A percentile compares a stretch with the other conserved stretches of the same genome.
phyloP scores from a whole-genome alignment of 306 rosid species.

The Rubus parviflorus region DNA sequence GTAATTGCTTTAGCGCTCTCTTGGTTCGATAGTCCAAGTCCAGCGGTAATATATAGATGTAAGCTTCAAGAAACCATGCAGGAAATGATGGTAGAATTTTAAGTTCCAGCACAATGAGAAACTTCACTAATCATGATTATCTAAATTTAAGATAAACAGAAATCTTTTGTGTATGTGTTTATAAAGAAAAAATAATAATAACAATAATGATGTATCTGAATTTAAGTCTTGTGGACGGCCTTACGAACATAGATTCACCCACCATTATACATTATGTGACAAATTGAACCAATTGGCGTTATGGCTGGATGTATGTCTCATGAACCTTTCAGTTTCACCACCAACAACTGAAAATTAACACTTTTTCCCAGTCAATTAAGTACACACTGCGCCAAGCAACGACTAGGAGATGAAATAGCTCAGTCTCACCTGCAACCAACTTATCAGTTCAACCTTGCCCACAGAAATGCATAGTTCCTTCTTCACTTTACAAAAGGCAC shows the following conservation, averaged over 20 bases:
- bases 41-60: too few species aligned
- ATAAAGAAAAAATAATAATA: background rate
- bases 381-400: background rate
- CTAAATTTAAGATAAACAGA: background rate
- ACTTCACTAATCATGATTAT: background rate
- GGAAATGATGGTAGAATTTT: too few species aligned
- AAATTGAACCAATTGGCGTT: background rate
- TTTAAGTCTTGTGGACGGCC: too few species aligned
- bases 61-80: background rate
- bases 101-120: background rate
- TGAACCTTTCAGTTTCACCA: background rate
- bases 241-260: background rate
- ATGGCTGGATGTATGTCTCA: background rate
- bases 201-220: too few species aligned
- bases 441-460: background rate
- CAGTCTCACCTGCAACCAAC: background rate
- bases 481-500: conserved; percentile 70
- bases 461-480: background rate
- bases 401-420: background rate
- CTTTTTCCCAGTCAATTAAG: background rate
- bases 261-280: background rate
- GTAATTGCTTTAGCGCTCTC: too few species aligned
- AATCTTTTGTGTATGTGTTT: background rate
- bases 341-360: background rate
- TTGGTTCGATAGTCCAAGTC: background rate